Evolutionary conservation across 2,329 filamentous ascomycete species (phyloP), one percentile per base, ranked within the genome.

Genomic region (Stachybotrys echinatus): DNA sequence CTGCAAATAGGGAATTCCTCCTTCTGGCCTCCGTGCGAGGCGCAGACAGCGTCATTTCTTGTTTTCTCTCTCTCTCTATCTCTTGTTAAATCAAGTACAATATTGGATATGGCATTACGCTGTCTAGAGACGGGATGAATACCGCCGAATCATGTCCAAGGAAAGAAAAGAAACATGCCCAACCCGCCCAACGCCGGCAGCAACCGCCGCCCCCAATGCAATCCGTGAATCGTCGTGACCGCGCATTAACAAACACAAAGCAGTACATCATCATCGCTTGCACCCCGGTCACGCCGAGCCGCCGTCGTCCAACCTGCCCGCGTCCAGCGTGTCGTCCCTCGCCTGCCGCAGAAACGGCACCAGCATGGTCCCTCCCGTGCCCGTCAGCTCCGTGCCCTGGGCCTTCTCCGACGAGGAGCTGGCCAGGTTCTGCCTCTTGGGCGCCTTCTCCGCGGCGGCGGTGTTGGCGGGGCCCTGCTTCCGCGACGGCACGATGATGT

Each of bases 321-420:
- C 72, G 19, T 60, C 58, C 2, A 52, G 55, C 0, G 92, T 96
- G 74, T 96, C 92, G 63, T 96, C 89, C 18, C 92, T 76, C 4
- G 89, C 86, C 68, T 95, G 89, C 68, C 90, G 95, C 55, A 97
- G 67, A 66, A 97, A 97, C 0, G 92, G 89, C 50, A 96, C 87
- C 48, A 97, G 68, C 1, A 86, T 83, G 0, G 92, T 96, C 0
- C 92, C 92, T 2, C 92, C 92, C 0, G 92, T 96, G 0, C 92
- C 92, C 1, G 85, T 86, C 40, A 95, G 72, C 55, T 87, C 70
- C 19, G 65, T 60, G 18, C 62, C 64, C 1, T 58, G 57, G 23
- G 23, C 7, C 47, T 63, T 66, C 18, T 56, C 53, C 12, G 70
- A 67, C 14, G 73, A 76, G 0, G 71, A 72, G 22, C 72, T 77